Conservation (phyloP, 2,329 filamentous ascomycete species). For the Cladorrhinum sp. region DNA sequence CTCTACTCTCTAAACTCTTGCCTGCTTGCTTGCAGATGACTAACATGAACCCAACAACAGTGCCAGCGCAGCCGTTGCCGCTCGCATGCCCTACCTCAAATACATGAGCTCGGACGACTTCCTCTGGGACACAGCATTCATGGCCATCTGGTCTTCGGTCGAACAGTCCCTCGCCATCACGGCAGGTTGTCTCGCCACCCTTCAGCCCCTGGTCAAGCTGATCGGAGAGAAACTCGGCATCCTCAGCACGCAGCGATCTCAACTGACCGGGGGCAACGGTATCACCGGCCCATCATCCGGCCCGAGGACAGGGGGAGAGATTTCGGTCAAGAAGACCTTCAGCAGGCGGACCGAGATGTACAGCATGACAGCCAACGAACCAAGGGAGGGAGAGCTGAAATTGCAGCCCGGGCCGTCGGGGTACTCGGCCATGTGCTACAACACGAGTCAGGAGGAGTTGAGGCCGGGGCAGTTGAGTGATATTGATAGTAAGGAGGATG, state of each 20-base stretch:
- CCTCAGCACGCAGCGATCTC: neutral
- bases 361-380: neutral
- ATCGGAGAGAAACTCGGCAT: constrained; percentile 33
- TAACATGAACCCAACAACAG: constrained; percentile 26
- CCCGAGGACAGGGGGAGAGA: neutral
- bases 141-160: constrained; percentile 48
- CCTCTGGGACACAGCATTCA: constrained; percentile 42
- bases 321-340: constrained; percentile 16
- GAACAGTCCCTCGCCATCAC: constrained; percentile 48
- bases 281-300: neutral
- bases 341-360: constrained; percentile 2
- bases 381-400: constrained; percentile 2
- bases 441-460: constrained; percentile 18
- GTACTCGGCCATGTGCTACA: constrained; percentile 20
- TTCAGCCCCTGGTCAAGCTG: constrained; percentile 42
- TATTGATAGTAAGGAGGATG: neutral
- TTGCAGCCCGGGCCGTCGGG: constrained; percentile 9
- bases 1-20: no score
- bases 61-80: constrained; percentile 43
- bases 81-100: constrained; percentile 37
- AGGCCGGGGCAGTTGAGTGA: neutral
- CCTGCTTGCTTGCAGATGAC: neutral
- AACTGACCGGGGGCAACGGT: neutral
- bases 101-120: constrained; percentile 34
- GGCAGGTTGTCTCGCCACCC: constrained; percentile 45